Evolutionary conservation across 306 rosid genomes (phyloP), one percentile per base, ranked within the genome.

Genomic region (Pterocarpus macrocarpus): DNA sequence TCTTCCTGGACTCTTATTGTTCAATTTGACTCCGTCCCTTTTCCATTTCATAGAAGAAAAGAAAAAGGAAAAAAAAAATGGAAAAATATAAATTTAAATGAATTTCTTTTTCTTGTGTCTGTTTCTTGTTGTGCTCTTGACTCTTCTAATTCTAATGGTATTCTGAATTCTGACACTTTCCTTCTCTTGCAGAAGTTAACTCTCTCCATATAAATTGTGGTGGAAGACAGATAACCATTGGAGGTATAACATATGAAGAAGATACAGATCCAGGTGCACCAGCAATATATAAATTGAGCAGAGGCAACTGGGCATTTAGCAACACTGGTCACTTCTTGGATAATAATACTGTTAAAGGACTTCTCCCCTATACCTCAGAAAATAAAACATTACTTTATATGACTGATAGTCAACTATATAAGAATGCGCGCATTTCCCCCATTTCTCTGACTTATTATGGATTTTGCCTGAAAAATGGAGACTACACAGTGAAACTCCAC

Each of bases 361-460:
- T 14, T 62, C 68, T 28, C 17, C 59, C 61, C 16, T 76, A 75
- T 66, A 73, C 14, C 8, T 1, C 14, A 35, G 7, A 75, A 16
- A 77, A 52, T 43, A 1, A 16, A 64, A 50, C 82, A 2, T 17
- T 6, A 22, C 86, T 83, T 71, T 17, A 75, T 22, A 65, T 81
- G 69, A 11, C 38, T 15, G 15, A 88, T 64, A 78, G 84, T 67
- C 75, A 79, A 41, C 77, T 89, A 32, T 92, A 92, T 47, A 84
- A 28, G 78, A 84, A 12, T 36, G 97, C 97, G 32, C 92, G 97
- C 10, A 65, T 92, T 75, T 82, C 94, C 62, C 87, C 97, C 52
- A 64, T 85, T 56, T 88, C 94, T 80, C 71, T 49, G 28, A 22
- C 28, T 22, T 22, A 22, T 22, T 22, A 22, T 22, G 28, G 28